phyloP scores from a whole-genome alignment of 2,329 filamentous ascomycete genomes.

The Colletotrichum falcatum region DNA sequence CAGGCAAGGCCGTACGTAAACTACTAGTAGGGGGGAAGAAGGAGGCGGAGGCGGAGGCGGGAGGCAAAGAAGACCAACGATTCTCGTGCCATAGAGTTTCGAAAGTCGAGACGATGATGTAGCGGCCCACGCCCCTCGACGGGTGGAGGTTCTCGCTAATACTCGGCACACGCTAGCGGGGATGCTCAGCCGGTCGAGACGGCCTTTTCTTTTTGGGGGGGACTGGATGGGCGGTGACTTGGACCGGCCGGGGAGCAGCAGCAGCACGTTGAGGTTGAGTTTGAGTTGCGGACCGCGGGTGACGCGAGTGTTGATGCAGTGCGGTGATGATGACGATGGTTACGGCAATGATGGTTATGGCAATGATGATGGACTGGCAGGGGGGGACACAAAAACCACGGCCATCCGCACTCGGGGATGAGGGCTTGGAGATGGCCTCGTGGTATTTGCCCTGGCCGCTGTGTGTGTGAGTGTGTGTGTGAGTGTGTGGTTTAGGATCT shows the following conservation, averaged over 20 bases:
- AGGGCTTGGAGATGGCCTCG: not conserved
- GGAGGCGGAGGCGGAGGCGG: not conserved
- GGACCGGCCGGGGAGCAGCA: not conserved
- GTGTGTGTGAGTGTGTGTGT: no score
- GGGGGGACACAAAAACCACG: slow-evolving; percentile 12
- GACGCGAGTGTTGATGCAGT: slow-evolving; percentile 6
- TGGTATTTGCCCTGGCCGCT: not conserved
- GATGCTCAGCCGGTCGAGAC: not conserved
- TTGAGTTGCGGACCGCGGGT: slow-evolving; percentile 21
- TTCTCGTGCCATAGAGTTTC: slow-evolving; percentile 29
- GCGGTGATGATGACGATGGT: slow-evolving; percentile 12
- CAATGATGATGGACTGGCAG: not conserved
- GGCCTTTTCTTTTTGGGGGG: not conserved
- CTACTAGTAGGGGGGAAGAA: not conserved
- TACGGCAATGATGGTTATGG: not conserved
- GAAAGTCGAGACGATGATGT: slow-evolving; percentile 34
- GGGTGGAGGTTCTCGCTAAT: not conserved
- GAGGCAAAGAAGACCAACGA: slow-evolving; percentile 1
- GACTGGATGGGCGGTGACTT: not conserved
- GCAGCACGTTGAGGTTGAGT: not conserved
- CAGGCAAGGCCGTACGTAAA: no score
- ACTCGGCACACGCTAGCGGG: slow-evolving; percentile 25
- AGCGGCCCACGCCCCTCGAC: no score
- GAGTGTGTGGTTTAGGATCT: slow-evolving; percentile 18
- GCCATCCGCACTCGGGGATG: slow-evolving; percentile 22